Conservation (phyloP, 164 flowering plant species). For the Stephania yunnanensis region DNA sequence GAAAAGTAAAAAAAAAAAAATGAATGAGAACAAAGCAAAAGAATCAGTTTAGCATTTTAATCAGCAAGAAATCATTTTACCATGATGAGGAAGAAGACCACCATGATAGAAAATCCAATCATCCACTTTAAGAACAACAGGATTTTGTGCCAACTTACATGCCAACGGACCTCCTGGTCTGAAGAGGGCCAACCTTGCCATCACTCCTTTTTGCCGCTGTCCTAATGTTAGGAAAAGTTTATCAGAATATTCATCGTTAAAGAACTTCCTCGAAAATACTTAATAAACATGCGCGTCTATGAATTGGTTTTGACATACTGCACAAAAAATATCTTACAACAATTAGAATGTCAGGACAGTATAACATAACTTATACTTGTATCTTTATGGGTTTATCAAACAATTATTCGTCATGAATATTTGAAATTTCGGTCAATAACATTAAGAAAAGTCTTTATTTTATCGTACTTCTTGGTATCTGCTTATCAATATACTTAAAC, state of each 20-base stretch:
- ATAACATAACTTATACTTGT: too few relatives aligned
- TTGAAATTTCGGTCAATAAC: too few relatives aligned
- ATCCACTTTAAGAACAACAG: slow-evolving; percentile 77
- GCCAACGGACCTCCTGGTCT: slow-evolving; percentile 88
- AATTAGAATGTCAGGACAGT: too few relatives aligned
- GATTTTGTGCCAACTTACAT: slow-evolving; percentile 74
- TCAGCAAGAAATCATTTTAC: slow-evolving; percentile 30
- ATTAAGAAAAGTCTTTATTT: too few relatives aligned
- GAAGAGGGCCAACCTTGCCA: slow-evolving; percentile 72
- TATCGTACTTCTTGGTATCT: too few relatives aligned
- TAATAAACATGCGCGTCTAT: background rate
- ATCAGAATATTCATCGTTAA: slow-evolving; percentile 15
- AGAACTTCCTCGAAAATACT: background rate
- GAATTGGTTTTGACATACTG: too few relatives aligned
- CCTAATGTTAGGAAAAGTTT: slow-evolving; percentile 43
- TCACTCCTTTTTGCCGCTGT: slow-evolving; percentile 82
- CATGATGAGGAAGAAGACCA: slow-evolving; percentile 97
- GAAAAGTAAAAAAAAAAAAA: background rate
- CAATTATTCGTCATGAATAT: too few relatives aligned
- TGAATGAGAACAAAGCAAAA: too few relatives aligned
- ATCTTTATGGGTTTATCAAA: too few relatives aligned
- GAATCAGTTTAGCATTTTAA: background rate
- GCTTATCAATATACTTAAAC: too few relatives aligned
- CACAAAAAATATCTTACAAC: too few relatives aligned
- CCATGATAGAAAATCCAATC: slow-evolving; percentile 98